Evolutionary conservation across 2,329 filamentous ascomycete species (phyloP), one percentile per base, ranked within the genome.

Genomic region (Verticillium alfalfae): DNA sequence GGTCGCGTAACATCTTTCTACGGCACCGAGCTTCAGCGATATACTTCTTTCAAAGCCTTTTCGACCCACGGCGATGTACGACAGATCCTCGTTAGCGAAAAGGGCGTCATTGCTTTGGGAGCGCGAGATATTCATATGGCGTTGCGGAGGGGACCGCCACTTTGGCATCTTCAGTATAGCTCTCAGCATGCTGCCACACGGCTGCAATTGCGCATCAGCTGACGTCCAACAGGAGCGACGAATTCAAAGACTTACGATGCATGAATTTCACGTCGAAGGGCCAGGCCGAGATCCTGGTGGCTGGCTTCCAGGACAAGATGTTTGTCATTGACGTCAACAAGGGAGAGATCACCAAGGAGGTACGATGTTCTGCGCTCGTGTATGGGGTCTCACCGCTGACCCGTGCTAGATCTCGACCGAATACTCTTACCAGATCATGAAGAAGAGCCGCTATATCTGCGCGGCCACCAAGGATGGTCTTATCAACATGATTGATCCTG

Each of bases 191-290:
- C 18, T 52, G 45, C 45, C 18, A 18, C 45, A 22, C 16, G 45
- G 18, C 45, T 31, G n/a, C 9, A 10, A 18, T n/a, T 12, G n/a
- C n/a, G 45, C 6, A 22, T 18, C 9, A 12, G 26, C 54, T 56
- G 54, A 56, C 26, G 13, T 16, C 8, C 31, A 34, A 52, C 37
- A 15, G 55, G 34, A 91, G 88, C 66, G 83, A 87, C 70, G 80
- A 87, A 34, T 89, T 98, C 89, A 87, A 84, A 66, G 92, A 97
- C 71, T 79, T 99, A 66, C 87, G 88, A 68, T 98, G 95, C 75
- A 98, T 98, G 93, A 94, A 90, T 73, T 97, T 96, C 72, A 96
- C 92, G 1, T 93, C 91, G 34, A 93, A 93, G 70, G 90, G 90
- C 9, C 91, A 90, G 34, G 84, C 86, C 15, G 90, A 96, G 70